Conservation (phyloP, 129 eudicot genomes). For the Glebionis coronaria region DNA sequence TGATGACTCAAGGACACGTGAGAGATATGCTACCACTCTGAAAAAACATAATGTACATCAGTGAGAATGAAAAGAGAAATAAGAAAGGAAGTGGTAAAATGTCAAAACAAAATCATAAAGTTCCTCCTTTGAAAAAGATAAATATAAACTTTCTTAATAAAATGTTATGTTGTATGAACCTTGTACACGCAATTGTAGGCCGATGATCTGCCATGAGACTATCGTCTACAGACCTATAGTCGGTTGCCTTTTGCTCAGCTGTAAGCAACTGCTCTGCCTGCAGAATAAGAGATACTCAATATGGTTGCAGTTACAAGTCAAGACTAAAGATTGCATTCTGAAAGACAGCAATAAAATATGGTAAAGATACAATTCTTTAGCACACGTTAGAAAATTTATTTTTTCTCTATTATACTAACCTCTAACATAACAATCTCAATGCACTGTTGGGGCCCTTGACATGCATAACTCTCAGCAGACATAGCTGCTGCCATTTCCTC, state of each 20-base stretch:
- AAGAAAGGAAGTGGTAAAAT: too few relatives aligned
- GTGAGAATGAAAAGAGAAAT: neutral
- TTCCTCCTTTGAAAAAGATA: too few relatives aligned
- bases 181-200: constrained; percentile 87
- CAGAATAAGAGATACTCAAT: constrained; percentile 16
- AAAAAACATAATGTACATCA: neutral
- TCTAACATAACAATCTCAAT: constrained; percentile 87
- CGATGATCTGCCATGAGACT: constrained; percentile 83
- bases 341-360: too few relatives aligned
- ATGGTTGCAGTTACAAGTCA: neutral
- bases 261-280: constrained; percentile 83
- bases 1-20: constrained; percentile 90
- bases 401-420: constrained; percentile 29
- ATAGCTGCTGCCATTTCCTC: constrained; percentile 91
- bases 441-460: constrained; percentile 91
- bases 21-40: constrained; percentile 90
- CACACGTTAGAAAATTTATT: neutral
- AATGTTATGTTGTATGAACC: too few relatives aligned
- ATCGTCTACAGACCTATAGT: constrained; percentile 83
- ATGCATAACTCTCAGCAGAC: constrained; percentile 85
- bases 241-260: constrained; percentile 82
- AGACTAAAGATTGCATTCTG: neutral
- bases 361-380: neutral
- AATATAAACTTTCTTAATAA: too few relatives aligned
- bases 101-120: too few relatives aligned